These are phyloP conservation scores for Trametes maxima DNA, from an alignment of 768 basidiomycete genomes.

Conservation along the genomic window DNA sequence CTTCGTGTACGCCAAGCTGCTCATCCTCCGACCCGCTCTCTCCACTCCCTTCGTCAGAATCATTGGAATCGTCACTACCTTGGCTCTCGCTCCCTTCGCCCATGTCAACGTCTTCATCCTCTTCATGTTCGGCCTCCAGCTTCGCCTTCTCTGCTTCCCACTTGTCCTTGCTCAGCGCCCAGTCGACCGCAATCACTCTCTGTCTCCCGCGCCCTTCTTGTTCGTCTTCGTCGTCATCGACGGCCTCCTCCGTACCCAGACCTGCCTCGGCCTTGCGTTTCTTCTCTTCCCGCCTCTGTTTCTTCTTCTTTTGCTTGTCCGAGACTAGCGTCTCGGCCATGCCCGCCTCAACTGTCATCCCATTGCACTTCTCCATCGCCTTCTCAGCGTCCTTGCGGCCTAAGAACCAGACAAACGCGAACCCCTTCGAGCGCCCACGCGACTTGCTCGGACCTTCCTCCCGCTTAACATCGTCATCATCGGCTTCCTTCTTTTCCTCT, in stretches of 20 bases:
- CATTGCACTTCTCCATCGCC: constrained; percentile 81
- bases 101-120: constrained; percentile 38
- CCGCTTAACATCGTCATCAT: constrained; percentile 33
- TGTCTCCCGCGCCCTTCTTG: constrained; percentile 41
- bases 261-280: constrained; percentile 37
- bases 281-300: constrained; percentile 54
- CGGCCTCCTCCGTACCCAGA: constrained; percentile 31
- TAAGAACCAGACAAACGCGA: constrained; percentile 95
- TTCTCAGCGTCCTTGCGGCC: constrained; percentile 81
- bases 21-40: constrained; percentile 42
- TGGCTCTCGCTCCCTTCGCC: constrained; percentile 36
- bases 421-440: constrained; percentile 61
- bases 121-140: constrained; percentile 36
- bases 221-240: constrained; percentile 38
- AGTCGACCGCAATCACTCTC: constrained; percentile 89
- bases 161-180: constrained; percentile 92
- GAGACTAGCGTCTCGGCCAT: constrained; percentile 55
- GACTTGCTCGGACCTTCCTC: constrained; percentile 32
- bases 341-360: constrained; percentile 66
- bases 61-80: constrained; percentile 24
- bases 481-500: constrained; percentile 28
- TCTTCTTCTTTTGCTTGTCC: constrained; percentile 72
- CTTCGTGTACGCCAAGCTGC: constrained; percentile 25
- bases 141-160: constrained; percentile 83
- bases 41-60: constrained; percentile 29